A percentile compares a stretch with the other conserved stretches of the same genome.
These are phyloP conservation scores for Auricularia cornea DNA, from an alignment of 768 basidiomycete species.

Conservation along the genomic window DNA sequence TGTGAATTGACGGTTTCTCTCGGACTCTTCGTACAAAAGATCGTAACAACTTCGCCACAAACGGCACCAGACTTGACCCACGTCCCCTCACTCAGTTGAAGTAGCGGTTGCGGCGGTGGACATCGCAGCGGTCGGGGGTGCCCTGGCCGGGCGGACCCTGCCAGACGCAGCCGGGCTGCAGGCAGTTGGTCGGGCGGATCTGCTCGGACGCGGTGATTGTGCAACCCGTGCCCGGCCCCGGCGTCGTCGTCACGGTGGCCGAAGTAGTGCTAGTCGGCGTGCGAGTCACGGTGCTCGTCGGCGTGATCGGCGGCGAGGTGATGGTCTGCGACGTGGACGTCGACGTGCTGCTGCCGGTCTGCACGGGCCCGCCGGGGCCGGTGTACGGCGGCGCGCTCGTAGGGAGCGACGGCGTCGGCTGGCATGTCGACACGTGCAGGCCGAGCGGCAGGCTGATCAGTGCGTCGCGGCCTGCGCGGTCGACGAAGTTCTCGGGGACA, in stretches of 20 bases:
- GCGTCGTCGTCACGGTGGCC: neutral
- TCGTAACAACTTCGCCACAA: neutral
- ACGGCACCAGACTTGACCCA: neutral
- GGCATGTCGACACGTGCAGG: neutral
- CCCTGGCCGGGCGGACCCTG: neutral
- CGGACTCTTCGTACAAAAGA: too few species aligned
- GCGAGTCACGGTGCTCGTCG: neutral
- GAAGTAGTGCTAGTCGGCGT: neutral
- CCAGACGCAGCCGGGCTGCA: constrained; percentile 1
- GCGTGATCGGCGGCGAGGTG: neutral
- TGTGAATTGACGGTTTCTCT: too few species aligned
- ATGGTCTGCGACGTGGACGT: neutral
- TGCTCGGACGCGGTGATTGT: neutral
- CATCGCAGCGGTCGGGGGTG: neutral
- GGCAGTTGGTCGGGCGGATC: neutral
- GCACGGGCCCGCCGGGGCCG: neutral
- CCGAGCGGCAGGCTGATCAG: neutral
- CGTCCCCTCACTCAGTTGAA: neutral
- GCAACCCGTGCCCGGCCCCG: neutral
- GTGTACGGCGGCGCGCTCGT: neutral
- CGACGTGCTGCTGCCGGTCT: neutral
- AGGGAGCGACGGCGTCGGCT: neutral
- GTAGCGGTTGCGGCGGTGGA: neutral
- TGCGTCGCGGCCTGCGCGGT: neutral
- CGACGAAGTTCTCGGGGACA: neutral